phyloP scores from a whole-genome alignment of 2,329 filamentous ascomycete genomes.

The Aspergillus oerlinghausenensis region DNA sequence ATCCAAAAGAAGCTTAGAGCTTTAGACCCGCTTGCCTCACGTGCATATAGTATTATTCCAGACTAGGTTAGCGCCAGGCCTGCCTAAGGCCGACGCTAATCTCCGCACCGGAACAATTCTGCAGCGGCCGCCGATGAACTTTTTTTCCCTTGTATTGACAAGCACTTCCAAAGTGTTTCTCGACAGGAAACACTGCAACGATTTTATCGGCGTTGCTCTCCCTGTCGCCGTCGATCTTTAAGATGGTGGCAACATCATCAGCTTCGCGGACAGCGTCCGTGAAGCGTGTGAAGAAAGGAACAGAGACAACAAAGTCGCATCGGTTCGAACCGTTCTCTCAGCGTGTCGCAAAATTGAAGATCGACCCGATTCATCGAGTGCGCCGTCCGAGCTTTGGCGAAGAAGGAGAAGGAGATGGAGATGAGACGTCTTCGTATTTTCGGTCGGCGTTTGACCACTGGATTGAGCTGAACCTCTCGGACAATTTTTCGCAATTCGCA shows the following conservation, averaged over 20 bases:
- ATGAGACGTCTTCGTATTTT: constrained; percentile 80
- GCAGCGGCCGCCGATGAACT: constrained; percentile 30
- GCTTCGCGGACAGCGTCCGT: constrained; percentile 65
- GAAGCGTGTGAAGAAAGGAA: constrained; percentile 63
- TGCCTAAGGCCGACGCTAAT: constrained; percentile 14
- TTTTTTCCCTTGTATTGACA: constrained; percentile 26
- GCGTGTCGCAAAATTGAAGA: constrained; percentile 85
- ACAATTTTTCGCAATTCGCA: constrained; percentile 72
- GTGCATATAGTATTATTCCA: constrained; percentile 16
- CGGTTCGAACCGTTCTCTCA: constrained; percentile 87
- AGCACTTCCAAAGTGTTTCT: constrained; percentile 8
- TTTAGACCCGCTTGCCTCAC: constrained; percentile 11
- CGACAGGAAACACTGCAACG: constrained; percentile 9
- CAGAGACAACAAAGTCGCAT: constrained; percentile 74
- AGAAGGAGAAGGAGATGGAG: constrained; percentile 66
- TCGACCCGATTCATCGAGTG: constrained; percentile 88
- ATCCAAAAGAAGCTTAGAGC: constrained; percentile 29
- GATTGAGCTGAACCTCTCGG: constrained; percentile 85
- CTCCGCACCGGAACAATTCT: constrained; percentile 29
- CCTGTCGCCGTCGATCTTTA: constrained; percentile 17
- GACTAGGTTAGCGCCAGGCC: constrained; percentile 3
- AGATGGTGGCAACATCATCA: constrained; percentile 51
- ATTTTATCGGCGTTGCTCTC: constrained; percentile 23
- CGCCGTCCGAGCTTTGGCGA: constrained; percentile 75
- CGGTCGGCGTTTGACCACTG: constrained; percentile 78